Percentiles rank a stretch among this genome's conserved stretches.
phyloP scores from a whole-genome alignment of 768 basidiomycete species.

The Clathrus columnatus region DNA sequence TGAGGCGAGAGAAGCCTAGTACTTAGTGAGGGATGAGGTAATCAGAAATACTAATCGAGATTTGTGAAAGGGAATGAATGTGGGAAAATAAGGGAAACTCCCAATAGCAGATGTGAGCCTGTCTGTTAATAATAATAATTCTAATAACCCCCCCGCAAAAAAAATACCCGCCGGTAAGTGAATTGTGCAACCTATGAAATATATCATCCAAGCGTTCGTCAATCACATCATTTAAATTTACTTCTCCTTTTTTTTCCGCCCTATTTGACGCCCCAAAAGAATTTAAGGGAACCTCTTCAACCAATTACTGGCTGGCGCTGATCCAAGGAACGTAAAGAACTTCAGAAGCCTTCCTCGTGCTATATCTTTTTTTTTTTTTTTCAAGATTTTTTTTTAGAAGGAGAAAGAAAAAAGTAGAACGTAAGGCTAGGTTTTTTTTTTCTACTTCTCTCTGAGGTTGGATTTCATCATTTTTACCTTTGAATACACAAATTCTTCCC shows the following conservation, averaged over 20 bases:
- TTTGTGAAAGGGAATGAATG: background rate
- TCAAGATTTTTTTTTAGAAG: background rate
- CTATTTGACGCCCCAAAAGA: background rate
- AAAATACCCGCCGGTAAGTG: background rate
- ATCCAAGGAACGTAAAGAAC: background rate
- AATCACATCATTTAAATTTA: background rate
- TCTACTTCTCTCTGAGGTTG: too few species aligned
- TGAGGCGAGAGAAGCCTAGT: background rate
- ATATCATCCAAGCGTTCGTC: background rate
- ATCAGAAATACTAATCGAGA: background rate
- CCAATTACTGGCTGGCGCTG: background rate
- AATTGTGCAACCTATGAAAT: background rate
- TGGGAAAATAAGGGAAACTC: background rate
- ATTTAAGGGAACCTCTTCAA: background rate
- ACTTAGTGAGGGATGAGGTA: background rate
- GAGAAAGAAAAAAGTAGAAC: too few species aligned
- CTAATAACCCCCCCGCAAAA: background rate
- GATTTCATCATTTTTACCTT: too few species aligned
- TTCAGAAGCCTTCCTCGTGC: background rate
- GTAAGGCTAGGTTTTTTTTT: too few species aligned
- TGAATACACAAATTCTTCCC: too few species aligned
- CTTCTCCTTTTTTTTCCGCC: background rate
- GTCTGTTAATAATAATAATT: too few species aligned
- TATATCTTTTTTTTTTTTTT: background rate
- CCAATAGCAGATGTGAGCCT: too few species aligned